Evolutionary conservation across 1,139 yeast genomes (phyloP).

Genomic region (Debaryomyces singareniensis): DNA sequence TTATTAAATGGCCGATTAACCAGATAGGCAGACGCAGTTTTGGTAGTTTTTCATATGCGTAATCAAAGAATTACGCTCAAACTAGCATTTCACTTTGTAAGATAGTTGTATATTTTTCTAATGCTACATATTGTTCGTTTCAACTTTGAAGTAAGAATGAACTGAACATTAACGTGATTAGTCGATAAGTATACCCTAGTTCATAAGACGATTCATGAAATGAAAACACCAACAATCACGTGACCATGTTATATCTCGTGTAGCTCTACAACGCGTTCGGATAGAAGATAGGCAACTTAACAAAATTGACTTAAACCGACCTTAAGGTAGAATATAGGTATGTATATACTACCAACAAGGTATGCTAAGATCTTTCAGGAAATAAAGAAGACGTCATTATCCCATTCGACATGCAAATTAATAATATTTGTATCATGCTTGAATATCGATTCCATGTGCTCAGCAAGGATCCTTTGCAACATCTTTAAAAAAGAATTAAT

Average conservation of each 20-base stretch:
- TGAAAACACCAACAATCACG: no score
- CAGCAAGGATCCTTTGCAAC: conserved; percentile 68
- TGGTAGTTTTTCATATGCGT: conserved; percentile 29
- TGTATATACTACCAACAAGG: conserved; percentile 62
- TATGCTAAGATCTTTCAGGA: conserved; percentile 55
- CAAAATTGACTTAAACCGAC: no score
- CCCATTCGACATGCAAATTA: conserved; percentile 86
- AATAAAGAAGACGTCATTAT: conserved; percentile 56
- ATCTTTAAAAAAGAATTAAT: conserved; percentile 75
- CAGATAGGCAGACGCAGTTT: conserved; percentile 34
- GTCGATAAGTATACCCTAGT: no score
- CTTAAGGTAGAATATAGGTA: no score
- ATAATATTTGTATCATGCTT: conserved; percentile 87
- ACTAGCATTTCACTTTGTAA: no score
- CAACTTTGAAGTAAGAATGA: no score
- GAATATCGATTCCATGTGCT: conserved; percentile 88
- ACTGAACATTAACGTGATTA: no score
- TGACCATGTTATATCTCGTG: neutral
- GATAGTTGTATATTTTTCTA: no score
- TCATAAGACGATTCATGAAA: no score
- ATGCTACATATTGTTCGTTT: no score
- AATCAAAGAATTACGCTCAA: no score
- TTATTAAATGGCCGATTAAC: conserved; percentile 39
- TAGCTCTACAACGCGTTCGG: neutral
- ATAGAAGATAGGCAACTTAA: no score